These are phyloP conservation scores for Phytophthora uliginosa DNA, from an alignment of 352 stramenopile species.

Conservation along the genomic window DNA sequence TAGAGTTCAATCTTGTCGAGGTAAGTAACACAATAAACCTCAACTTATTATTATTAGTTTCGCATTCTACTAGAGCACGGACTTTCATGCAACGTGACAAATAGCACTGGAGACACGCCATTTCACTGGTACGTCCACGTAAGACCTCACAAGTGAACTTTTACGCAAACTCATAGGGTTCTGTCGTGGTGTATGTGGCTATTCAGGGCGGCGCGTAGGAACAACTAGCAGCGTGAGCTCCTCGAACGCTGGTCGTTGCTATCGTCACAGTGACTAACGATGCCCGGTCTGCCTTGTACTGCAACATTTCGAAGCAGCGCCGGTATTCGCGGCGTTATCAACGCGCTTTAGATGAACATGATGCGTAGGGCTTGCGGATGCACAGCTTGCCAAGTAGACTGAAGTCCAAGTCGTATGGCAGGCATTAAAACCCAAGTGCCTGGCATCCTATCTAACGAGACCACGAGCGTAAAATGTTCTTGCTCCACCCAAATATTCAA, in stretches of 20 bases:
- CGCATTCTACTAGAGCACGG: constrained; percentile 55
- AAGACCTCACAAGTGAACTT: neutral
- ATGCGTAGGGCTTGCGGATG: too few relatives aligned
- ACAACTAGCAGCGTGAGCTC: constrained; percentile 42
- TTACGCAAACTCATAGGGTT: neutral
- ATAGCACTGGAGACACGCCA: constrained; percentile 66
- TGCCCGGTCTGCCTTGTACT: neutral
- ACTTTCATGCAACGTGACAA: constrained; percentile 49
- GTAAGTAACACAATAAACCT: constrained; percentile 15
- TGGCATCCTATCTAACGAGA: too few relatives aligned
- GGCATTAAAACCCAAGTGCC: too few relatives aligned
- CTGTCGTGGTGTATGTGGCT: neutral
- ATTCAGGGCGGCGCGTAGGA: constrained; percentile 63
- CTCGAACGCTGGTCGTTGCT: neutral
- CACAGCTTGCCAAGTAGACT: too few relatives aligned
- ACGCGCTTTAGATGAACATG: too few relatives aligned
- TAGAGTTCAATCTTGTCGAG: constrained; percentile 2
- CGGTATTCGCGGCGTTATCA: too few relatives aligned
- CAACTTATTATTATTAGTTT: constrained; percentile 42
- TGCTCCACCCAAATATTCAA: too few relatives aligned
- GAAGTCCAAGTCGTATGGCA: too few relatives aligned
- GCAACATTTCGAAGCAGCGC: neutral
- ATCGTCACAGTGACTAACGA: neutral
- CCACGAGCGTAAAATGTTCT: too few relatives aligned
- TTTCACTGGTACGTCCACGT: constrained; percentile 65